A percentile compares a stretch with the other conserved stretches of the same genome.
phyloP scores from a whole-genome alignment of 805 yeast species.

The Kodamaea lidongshanica region DNA sequence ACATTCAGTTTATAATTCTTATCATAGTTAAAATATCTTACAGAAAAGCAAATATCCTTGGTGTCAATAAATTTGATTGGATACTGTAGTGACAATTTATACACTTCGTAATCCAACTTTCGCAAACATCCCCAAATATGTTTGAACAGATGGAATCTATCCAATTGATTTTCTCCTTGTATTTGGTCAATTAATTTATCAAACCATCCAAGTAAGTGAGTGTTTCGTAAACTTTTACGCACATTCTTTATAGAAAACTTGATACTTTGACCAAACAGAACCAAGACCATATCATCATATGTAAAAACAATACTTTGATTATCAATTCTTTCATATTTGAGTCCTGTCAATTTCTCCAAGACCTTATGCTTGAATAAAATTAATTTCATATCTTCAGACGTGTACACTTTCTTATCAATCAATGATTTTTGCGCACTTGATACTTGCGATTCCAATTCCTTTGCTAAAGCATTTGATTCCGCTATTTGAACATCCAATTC shows the following conservation, averaged over 20 bases:
- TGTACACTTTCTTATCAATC: constrained; percentile 14
- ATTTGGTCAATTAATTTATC: neutral
- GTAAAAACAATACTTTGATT: constrained; percentile 9
- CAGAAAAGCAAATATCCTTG: constrained; percentile 9
- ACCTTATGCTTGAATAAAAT: constrained; percentile 18
- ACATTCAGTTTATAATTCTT: constrained; percentile 11
- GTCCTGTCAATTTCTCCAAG: constrained; percentile 21
- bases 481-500: constrained; percentile 10
- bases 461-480: constrained; percentile 9
- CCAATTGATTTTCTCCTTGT: neutral
- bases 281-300: constrained; percentile 11
- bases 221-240: no score
- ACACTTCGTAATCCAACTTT: constrained; percentile 25
- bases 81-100: constrained; percentile 21
- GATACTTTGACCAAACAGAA: constrained; percentile 2
- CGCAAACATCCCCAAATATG: constrained; percentile 15
- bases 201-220: neutral
- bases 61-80: constrained; percentile 17
- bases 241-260: neutral
- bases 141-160: constrained; percentile 14
- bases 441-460: constrained; percentile 10
- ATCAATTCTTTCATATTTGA: constrained; percentile 14
- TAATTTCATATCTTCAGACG: constrained; percentile 15
- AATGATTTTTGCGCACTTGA: constrained; percentile 9
- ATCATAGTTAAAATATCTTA: constrained; percentile 14